A percentile compares a stretch with the other conserved stretches of the same genome.
These are phyloP conservation scores for Pseudomicrostroma phylloplanum DNA, from an alignment of 1,284 basidiomycete genomes.

Conservation along the genomic window DNA sequence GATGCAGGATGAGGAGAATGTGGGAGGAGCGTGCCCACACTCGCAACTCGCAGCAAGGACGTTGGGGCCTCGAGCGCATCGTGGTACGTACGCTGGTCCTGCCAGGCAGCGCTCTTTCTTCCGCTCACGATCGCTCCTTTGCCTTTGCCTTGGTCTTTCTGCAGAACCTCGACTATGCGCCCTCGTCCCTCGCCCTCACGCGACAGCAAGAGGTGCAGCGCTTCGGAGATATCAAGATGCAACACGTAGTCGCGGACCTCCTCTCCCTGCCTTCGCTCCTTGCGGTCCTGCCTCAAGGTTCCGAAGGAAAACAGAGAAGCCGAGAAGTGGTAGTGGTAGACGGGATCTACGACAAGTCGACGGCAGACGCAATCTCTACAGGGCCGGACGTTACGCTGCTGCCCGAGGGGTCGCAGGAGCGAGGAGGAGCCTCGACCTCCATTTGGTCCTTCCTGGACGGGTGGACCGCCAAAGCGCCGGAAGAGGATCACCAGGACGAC, in stretches of 20 bases:
- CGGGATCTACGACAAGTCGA: background rate
- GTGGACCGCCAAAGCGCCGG: no score
- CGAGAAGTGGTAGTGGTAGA: background rate
- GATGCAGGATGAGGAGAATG: background rate
- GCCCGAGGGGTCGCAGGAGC: no score
- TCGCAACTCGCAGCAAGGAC: no score
- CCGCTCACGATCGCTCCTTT: background rate
- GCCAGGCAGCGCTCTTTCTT: no score
- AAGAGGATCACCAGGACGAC: no score
- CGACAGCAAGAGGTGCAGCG: background rate
- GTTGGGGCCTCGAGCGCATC: background rate
- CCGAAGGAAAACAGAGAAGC: no score
- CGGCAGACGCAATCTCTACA: background rate
- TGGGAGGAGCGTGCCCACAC: background rate
- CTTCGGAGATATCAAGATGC: background rate
- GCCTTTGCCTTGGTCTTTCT: background rate
- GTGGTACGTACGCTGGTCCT: background rate
- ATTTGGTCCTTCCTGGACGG: no score
- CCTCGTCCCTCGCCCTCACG: background rate
- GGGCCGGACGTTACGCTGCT: background rate
- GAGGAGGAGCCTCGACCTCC: no score
- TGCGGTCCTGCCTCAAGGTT: no score
- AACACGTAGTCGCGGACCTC: background rate
- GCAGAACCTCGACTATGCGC: constrained; percentile 1
- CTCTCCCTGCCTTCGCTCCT: background rate